A percentile compares a stretch with the other conserved stretches of the same genome.
Conservation (phyloP, 306 rosid genomes). For the cucumber (Cucumis sativus) region DNA sequence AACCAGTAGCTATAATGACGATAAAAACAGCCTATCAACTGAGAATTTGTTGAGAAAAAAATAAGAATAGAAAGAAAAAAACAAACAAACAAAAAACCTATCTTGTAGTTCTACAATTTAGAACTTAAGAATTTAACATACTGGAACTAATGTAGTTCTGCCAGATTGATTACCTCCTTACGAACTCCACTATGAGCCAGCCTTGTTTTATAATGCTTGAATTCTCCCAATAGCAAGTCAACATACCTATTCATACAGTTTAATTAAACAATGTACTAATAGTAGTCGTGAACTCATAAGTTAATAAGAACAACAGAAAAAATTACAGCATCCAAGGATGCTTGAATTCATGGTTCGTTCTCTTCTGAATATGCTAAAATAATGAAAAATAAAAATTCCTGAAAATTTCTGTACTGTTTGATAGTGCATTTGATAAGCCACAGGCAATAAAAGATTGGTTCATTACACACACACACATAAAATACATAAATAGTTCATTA, state of each 20-base stretch:
- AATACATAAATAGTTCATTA: neutral
- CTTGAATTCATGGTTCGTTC: neutral
- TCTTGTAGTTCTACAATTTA: neutral
- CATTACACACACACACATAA: neutral
- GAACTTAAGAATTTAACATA: neutral
- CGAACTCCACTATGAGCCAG: constrained; percentile 80
- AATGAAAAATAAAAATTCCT: neutral
- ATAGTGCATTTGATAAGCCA: neutral
- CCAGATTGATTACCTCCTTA: constrained; percentile 58
- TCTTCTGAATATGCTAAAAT: neutral
- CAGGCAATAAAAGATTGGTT: neutral
- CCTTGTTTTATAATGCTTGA: constrained; percentile 95
- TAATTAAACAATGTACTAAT: constrained; percentile 19
- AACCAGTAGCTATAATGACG: neutral
- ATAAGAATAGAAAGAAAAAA: neutral
- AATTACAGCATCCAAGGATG: neutral
- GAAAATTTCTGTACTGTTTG: neutral
- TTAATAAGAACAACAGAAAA: neutral
- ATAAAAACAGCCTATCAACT: neutral
- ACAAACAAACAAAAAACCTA: neutral
- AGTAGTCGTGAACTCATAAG: neutral
- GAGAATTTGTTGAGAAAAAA: neutral
- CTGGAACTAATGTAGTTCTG: neutral
- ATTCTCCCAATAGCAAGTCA: constrained; percentile 93
- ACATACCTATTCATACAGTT: constrained; percentile 56